phyloP scores from a whole-genome alignment of 2,329 filamentous ascomycete genomes.

The Ophiostoma montium region DNA sequence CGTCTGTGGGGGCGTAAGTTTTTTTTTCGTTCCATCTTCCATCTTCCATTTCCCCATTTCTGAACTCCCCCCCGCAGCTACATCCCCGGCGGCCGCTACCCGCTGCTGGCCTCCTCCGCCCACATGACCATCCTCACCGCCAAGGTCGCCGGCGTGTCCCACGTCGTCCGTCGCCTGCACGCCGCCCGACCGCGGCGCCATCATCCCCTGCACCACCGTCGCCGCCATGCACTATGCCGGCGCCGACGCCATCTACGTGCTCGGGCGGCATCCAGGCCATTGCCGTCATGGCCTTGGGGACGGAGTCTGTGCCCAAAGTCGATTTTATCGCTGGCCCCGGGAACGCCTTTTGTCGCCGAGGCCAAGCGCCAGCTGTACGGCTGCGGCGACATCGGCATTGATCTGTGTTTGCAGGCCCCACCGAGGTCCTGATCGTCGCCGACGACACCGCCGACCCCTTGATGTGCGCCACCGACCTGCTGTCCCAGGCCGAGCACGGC shows the following conservation, averaged over 20 bases:
- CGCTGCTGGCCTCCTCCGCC: conserved; percentile 35
- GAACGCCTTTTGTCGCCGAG: conserved; percentile 40
- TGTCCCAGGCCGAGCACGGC: conserved; percentile 37
- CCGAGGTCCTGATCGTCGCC: conserved; percentile 36
- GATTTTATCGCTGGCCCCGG: conserved; percentile 41
- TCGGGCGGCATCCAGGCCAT: conserved; percentile 42
- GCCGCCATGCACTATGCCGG: conserved; percentile 35
- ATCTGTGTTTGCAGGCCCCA: conserved; percentile 37
- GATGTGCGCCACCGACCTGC: conserved; percentile 29
- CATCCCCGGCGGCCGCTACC: conserved; percentile 34
- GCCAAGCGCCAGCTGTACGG: conserved; percentile 39
- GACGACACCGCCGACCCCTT: conserved; percentile 32
- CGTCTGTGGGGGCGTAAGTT: conserved; percentile 28
- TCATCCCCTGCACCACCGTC: conserved; percentile 34
- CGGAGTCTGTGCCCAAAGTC: conserved; percentile 39
- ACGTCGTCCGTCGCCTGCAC: conserved; percentile 35
- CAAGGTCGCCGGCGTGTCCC: conserved; percentile 36
- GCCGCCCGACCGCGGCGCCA: conserved; percentile 32
- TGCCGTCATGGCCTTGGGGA: conserved; percentile 44
- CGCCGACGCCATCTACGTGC: conserved; percentile 34
- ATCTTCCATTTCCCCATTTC: no score
- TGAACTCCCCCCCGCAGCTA: no score
- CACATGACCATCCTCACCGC: conserved; percentile 43
- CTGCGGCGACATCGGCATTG: conserved; percentile 39
- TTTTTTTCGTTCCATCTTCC: background rate